A percentile compares a stretch with the other conserved stretches of the same genome.
Conservation (phyloP, 129 eudicot species). For the Saposhnikovia divaricata region DNA sequence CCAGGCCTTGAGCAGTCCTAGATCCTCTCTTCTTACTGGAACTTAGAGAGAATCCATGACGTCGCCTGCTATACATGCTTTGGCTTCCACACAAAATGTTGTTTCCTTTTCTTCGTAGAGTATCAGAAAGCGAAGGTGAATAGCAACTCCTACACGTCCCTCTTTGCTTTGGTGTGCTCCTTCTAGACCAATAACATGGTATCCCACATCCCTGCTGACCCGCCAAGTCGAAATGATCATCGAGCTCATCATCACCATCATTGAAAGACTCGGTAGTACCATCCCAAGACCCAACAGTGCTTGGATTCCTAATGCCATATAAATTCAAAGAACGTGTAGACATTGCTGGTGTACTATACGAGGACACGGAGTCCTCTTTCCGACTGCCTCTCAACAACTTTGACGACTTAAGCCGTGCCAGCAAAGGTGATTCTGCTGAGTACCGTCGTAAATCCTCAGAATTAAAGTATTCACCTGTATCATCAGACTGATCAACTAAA, state of each 20-base stretch:
- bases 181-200: conserved; percentile 91
- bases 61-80: conserved; percentile 46
- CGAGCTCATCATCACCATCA: conserved; percentile 62
- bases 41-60: conserved; percentile 27
- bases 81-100: conserved; percentile 66
- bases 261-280: conserved; percentile 54
- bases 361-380: conserved; percentile 69
- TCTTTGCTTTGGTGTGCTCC: conserved; percentile 66
- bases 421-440: conserved; percentile 56
- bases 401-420: conserved; percentile 53
- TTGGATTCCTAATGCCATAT: conserved; percentile 53
- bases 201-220: conserved; percentile 91
- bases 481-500: conserved; percentile 62
- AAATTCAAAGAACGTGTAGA: conserved; percentile 65
- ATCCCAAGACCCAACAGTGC: conserved; percentile 90
- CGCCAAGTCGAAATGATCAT: conserved; percentile 61
- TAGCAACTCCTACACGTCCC: conserved; percentile 57
- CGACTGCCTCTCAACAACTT: conserved; percentile 45
- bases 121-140: conserved; percentile 86
- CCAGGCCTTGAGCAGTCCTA: conserved; percentile 44
- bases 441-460: conserved; percentile 50
- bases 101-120: conserved; percentile 76
- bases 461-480: conserved; percentile 34
- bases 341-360: conserved; percentile 83
- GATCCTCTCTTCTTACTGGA: conserved; percentile 56